phyloP scores from a whole-genome alignment of 2,329 filamentous ascomycete species.

The Fusarium goolgardi region DNA sequence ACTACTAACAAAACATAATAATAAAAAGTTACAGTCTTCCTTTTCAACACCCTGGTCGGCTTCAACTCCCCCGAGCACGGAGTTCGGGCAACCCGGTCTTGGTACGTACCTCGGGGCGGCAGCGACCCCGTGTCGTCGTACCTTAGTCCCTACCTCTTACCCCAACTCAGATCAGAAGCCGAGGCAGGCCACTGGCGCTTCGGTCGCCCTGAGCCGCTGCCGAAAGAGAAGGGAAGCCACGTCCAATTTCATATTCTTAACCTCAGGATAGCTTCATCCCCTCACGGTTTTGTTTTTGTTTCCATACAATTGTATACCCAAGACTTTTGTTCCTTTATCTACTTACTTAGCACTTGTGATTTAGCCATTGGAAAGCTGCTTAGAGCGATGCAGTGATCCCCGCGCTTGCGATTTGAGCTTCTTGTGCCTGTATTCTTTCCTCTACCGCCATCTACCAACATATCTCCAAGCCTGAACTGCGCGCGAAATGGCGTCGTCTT shows the following conservation, averaged over 20 bases:
- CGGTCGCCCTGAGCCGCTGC: slow-evolving; percentile 41
- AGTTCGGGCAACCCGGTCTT: slow-evolving; percentile 16
- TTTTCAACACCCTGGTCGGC: not conserved
- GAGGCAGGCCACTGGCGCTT: slow-evolving; percentile 40
- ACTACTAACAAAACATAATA: not conserved
- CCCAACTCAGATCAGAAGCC: slow-evolving; percentile 35
- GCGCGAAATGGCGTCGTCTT: slow-evolving; percentile 48
- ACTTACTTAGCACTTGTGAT: not conserved
- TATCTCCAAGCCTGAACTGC: not conserved
- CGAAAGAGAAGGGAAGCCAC: slow-evolving; percentile 32
- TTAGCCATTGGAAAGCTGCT: slow-evolving; percentile 6
- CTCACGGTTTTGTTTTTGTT: slow-evolving; percentile 11
- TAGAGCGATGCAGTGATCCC: slow-evolving; percentile 35
- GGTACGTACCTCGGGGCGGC: slow-evolving; percentile 36
- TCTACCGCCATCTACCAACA: slow-evolving; percentile 13
- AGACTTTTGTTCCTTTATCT: not conserved
- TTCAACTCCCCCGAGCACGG: slow-evolving; percentile 1
- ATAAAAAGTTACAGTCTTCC: not conserved
- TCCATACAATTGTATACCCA: slow-evolving; percentile 11
- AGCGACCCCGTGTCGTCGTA: slow-evolving; percentile 23
- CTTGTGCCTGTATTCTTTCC: slow-evolving; percentile 15
- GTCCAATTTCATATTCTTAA: slow-evolving; percentile 29
- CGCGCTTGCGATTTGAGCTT: slow-evolving; percentile 36
- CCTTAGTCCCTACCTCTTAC: slow-evolving; percentile 9
- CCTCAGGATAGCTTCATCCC: slow-evolving; percentile 22